Conservation (phyloP, 352 stramenopile genomes). For the Discostella stelligera region DNA sequence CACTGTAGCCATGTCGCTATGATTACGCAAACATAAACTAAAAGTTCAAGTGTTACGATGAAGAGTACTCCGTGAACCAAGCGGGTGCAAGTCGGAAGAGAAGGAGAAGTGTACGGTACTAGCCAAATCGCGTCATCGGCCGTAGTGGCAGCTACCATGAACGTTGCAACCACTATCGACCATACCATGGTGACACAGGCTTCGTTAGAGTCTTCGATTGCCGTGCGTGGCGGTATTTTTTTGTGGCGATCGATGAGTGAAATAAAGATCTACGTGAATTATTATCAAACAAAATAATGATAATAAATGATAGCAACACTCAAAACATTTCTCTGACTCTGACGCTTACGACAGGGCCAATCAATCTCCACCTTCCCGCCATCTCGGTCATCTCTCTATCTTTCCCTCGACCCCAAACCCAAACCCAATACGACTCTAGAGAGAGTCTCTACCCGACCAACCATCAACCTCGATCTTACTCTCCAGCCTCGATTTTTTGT, state of each 20-base stretch:
- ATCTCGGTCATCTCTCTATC: no score
- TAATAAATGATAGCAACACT: no score
- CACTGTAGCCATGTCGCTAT: constrained; percentile 31
- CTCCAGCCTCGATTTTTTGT: neutral
- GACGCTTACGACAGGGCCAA: neutral
- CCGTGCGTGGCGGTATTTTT: no score
- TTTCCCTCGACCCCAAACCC: no score
- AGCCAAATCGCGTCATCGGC: constrained; percentile 70
- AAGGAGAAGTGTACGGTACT: constrained; percentile 48
- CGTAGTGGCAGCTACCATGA: constrained; percentile 59
- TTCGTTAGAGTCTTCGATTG: neutral
- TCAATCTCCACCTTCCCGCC: neutral
- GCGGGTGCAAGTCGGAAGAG: constrained; percentile 20
- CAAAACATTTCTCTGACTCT: no score
- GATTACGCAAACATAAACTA: constrained; percentile 35
- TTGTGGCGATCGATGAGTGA: no score
- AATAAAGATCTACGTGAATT: no score
- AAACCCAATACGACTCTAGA: no score
- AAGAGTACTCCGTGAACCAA: constrained; percentile 57
- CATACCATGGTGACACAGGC: constrained; percentile 1
- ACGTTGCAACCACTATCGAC: constrained; percentile 47
- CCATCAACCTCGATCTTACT: no score
- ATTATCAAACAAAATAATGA: no score
- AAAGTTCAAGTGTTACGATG: constrained; percentile 47
- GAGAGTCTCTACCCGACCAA: no score